Conservation (phyloP, 208 protist genomes). For the Leishmania amazonensis region DNA sequence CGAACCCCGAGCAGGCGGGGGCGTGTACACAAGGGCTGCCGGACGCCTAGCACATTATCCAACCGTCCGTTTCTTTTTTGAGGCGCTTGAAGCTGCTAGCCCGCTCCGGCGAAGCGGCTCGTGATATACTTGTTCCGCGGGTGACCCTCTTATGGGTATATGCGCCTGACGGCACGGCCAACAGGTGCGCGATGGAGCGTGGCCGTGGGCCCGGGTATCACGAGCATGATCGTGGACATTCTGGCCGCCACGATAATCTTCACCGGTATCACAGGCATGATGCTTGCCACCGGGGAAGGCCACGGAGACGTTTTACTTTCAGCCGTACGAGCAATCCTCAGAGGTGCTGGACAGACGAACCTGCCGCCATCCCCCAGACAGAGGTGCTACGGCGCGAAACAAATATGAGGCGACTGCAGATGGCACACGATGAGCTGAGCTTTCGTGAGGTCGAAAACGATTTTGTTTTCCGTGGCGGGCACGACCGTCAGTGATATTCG, state of each 20-base stretch:
- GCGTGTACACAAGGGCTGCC: neutral
- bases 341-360: neutral
- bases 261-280: neutral
- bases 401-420: neutral
- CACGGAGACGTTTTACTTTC: neutral
- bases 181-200: conserved; percentile 22
- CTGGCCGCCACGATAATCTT: neutral
- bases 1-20: neutral
- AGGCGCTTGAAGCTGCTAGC: neutral
- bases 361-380: conserved; percentile 4
- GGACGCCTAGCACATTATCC: neutral
- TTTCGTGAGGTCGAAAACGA: neutral
- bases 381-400: neutral
- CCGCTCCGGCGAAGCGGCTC: neutral
- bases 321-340: conserved; percentile 3
- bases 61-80: neutral
- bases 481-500: neutral
- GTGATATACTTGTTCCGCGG: neutral
- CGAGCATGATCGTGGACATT: neutral
- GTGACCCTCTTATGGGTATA: neutral
- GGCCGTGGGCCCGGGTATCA: neutral
- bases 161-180: neutral
- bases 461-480: neutral
- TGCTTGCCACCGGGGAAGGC: neutral
- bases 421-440: conserved; percentile 1